Evolutionary conservation across 1,139 yeast genomes (phyloP), one percentile per base, ranked within the genome.

Genomic region (Suhomyces yuchorum): DNA sequence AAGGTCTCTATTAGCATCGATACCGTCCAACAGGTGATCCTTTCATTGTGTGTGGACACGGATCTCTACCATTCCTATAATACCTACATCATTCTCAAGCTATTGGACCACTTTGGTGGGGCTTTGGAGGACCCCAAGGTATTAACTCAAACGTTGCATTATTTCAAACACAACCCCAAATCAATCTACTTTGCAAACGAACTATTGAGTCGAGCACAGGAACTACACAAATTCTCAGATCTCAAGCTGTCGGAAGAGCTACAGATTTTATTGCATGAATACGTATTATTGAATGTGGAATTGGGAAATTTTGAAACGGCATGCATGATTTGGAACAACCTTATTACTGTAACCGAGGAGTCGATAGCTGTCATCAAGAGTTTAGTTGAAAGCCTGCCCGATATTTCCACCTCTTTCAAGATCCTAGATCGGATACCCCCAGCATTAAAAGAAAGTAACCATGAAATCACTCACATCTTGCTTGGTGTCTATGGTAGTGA

Each of bases 161-260:
- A 51, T 37, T 43, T 53, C 18, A 36, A 47, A 8, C 32, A 24
- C 3, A 52, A 51, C 14, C 41, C 44, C 39, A 48, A 48, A 34
- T 47, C 56, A n/a, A 35, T 56, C 9, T 54, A 44, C 42, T 54
- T 49, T 34, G 53, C 54, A 23, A 55, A 56, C 37, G 51, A 45
- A 36, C 37, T 46, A 19, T 40, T 48, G 15, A 9, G 26, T 4
- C 42, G 45, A 37, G 22, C 41, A 22, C 32, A n/a, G 9, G 8
- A 15, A 9, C 15, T 33, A 4, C 18, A n/a, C n/a, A 4, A 17
- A 3, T 46, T 44, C 23, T 11, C 12, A n/a, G 18, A 22, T 9
- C 17, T 36, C 30, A 23, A 28, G n/a, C 22, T 35, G 22, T 37
- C 35, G 7, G 33, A 43, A 4, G 32, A 37, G 20, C 32, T 45